Conservation (phyloP, 2,329 filamentous ascomycete species). For the Escovopsis weberi region DNA sequence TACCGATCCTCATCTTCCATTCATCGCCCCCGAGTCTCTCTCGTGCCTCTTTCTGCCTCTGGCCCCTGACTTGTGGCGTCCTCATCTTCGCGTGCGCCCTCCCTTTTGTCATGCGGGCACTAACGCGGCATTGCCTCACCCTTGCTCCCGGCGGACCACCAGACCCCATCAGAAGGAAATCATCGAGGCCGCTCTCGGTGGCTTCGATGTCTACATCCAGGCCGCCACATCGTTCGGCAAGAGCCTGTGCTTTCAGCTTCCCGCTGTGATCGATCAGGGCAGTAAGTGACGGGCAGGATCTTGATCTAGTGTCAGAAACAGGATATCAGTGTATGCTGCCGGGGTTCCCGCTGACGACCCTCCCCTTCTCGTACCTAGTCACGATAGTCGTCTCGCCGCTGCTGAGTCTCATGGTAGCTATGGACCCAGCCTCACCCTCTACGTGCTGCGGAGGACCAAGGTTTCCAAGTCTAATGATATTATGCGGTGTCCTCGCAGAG, state of each 20-base stretch:
- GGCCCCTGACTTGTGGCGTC: background rate
- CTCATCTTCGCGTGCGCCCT: background rate
- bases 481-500: conserved; percentile 36
- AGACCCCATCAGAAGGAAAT: conserved; percentile 81
- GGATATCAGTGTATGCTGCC: background rate
- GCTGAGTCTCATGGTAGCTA: conserved; percentile 66
- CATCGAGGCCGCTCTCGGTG: conserved; percentile 64
- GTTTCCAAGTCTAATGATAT: background rate
- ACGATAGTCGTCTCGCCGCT: conserved; percentile 85
- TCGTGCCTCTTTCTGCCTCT: background rate
- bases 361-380: conserved; percentile 32
- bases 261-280: conserved; percentile 74
- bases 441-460: background rate
- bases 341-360: conserved; percentile 6
- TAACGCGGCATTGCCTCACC: background rate
- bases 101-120: background rate
- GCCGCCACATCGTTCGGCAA: conserved; percentile 87
- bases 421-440: conserved; percentile 1
- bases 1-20: background rate
- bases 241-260: conserved; percentile 83
- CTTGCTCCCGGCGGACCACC: background rate
- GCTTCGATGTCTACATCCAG: conserved; percentile 86
- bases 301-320: background rate
- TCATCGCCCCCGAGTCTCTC: background rate
- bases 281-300: conserved; percentile 38